Evolutionary conservation across 352 stramenopile genomes (phyloP), one percentile per base, ranked within the genome.

Genomic region (Globisporangium cystogenes): DNA sequence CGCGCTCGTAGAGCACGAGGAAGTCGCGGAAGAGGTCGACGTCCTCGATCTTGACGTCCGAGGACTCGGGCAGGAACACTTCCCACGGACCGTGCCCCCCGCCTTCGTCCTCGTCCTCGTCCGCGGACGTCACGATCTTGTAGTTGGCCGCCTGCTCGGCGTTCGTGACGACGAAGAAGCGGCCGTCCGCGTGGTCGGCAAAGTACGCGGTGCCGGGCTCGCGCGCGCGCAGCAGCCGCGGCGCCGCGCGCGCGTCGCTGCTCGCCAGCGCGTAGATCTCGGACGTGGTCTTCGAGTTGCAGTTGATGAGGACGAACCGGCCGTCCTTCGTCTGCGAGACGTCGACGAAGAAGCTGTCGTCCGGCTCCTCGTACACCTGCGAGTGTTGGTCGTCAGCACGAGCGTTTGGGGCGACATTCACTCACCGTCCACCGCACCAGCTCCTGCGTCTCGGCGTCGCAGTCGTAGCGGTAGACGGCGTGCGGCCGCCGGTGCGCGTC

Each of bases 211-310:
- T 89, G n/a, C 70, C 69, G 21, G 56, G 21, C 21, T 91, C 70
- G 0, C 86, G 66, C 3, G 51, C 29, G 8, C 77, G 78, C 42
- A 94, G 53, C 23, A 83, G 46, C 27, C 68, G 65, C n/a, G 75
- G 76, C 23, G 33, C 37, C 0, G 69, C 69, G 3, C 59, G 20
- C 10, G 49, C 33, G 26, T 75, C 33, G 18, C 67, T 40, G 15
- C 61, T 61, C 24, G 68, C 51, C 15, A 83, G 51, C 11, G 75
- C 76, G 49, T 86, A 72, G 43, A 95, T 92, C 65, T 96, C 82
- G n/a, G 86, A 95, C 44, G 71, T 76, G 46, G 74, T 78, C 65
- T 95, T 95, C 4, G 79, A 90, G 65, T 96, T 95, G 69, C 75
- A 89, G 55, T 93, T 95, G 52, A 95, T 88, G 20, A 94, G 61